Base-by-base conservation (phyloP, 495 filamentous ascomycete species). In the Terfezia boudieri region DNA sequence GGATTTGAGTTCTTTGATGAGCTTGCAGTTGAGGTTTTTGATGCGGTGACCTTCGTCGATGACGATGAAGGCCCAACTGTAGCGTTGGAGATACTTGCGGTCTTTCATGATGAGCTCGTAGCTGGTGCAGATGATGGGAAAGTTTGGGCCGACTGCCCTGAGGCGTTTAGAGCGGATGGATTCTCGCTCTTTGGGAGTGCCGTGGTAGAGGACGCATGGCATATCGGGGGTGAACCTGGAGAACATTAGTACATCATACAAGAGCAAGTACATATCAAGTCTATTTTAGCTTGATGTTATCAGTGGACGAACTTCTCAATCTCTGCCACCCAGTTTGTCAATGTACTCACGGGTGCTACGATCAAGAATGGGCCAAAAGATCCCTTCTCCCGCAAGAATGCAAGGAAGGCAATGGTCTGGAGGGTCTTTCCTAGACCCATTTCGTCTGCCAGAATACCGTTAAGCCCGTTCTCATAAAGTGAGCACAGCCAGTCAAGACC, bases 381-480 rank as follows among this genome's bases (percentile, higher is more conserved):
- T 51, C 86, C 80, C 55, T 87, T 82, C 63, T 94, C 87, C 63
- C 88, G 78, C 23, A 96, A 70, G 59, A 89, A 82, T 0, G 90
- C 90, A 43, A 96, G 76, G 56, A 96, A 76, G 0, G 86, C 82
- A 41, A 96, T 96, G 0, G 88, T 84, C 67, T 98, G 90, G 2
- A 98, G 75, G 0, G 89, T 96, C 71, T 96, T 96, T 60, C 89
- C 89, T 26, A 96, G 67, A 1, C 90, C 90, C 90, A 98, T 98
- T 67, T 98, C 90, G 62, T 98, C 90, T 0, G 90, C 90, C 22
- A 98, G 67, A 57, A 98, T 98, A 0, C 90, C 90, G 62, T 86
- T 93, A 63, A 96, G 73, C 5, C 90, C 88, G 65, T 94, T 94
- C 73, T 94, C 86, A 65, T 86, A 93, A 8, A 85, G 66, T 4